phyloP scores from a whole-genome alignment of 1,284 basidiomycete species.

The Rhodofomes roseus region DNA sequence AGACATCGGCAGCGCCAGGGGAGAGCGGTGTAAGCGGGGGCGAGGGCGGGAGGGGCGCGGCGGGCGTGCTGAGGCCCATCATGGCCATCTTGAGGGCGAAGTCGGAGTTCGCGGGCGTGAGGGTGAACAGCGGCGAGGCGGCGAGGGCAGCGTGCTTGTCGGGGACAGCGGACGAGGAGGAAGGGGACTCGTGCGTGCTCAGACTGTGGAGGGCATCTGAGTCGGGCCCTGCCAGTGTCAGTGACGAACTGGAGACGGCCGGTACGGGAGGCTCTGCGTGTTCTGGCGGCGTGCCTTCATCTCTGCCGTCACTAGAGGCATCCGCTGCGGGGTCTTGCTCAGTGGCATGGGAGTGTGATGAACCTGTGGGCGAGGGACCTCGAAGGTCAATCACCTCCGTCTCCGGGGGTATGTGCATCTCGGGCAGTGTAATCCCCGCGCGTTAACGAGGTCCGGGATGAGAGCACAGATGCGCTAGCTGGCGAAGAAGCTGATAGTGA shows the following conservation, averaged over 20 bases:
- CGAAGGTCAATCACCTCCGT: slow-evolving; percentile 1
- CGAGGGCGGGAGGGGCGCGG: slow-evolving; percentile 14
- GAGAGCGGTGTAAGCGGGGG: slow-evolving; percentile 18
- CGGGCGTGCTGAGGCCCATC: slow-evolving; percentile 8
- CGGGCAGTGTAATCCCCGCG: not conserved
- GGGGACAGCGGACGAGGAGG: not conserved
- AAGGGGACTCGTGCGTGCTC: not conserved
- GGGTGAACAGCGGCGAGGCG: not conserved
- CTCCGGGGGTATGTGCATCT: not conserved
- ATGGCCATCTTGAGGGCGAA: slow-evolving; percentile 9
- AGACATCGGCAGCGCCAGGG: not conserved
- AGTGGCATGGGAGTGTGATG: not conserved
- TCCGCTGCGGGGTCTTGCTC: not conserved
- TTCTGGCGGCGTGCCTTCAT: not conserved
- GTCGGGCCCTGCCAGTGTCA: slow-evolving; percentile 1
- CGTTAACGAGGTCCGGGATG: not conserved
- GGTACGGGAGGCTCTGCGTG: not conserved
- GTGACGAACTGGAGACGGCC: not conserved
- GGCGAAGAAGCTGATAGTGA: not conserved
- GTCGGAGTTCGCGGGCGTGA: not conserved
- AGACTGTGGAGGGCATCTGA: not conserved
- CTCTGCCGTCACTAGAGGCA: not conserved
- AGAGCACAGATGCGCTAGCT: not conserved
- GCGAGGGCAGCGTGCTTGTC: not conserved
- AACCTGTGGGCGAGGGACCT: not conserved